Evolutionary conservation across 2,329 filamentous ascomycete genomes (phyloP).

Genomic region (Colletotrichum shisoi): DNA sequence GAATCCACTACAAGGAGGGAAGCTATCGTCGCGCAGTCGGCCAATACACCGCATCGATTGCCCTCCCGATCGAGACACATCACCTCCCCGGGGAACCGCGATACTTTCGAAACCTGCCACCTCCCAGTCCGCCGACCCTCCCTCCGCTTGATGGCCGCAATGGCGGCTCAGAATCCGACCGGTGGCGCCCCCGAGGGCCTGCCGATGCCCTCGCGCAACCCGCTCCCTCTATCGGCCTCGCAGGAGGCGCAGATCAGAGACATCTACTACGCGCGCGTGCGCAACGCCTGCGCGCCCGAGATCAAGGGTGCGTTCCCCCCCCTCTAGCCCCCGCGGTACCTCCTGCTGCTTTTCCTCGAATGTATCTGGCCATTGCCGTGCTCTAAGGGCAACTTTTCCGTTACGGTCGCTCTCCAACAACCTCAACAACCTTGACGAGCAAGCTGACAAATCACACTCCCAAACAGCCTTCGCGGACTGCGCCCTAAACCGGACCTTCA

Average conservation of each 20-base stretch:
- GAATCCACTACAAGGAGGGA: too few relatives aligned
- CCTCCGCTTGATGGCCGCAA: conserved; percentile 49
- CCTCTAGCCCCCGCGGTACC: neutral
- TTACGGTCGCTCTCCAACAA: neutral
- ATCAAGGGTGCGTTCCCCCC: conserved; percentile 70
- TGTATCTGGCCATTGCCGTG: neutral
- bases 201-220: conserved; percentile 72
- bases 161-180: conserved; percentile 51
- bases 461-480: conserved; percentile 87
- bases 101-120: neutral
- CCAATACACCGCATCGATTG: neutral
- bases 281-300: conserved; percentile 76
- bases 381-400: neutral
- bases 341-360: neutral
- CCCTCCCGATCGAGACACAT: neutral
- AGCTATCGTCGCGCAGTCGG: neutral
- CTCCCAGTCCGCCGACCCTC: neutral
- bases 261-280: conserved; percentile 80
- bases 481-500: conserved; percentile 84
- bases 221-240: conserved; percentile 80
- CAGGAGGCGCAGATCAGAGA: conserved; percentile 85
- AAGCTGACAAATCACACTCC: neutral
- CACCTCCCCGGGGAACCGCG: neutral
- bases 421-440: neutral
- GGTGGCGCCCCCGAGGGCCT: conserved; percentile 41